Evolutionary conservation across 352 stramenopile species (phyloP).

Genomic region (Phytophthora chlamydospora): DNA sequence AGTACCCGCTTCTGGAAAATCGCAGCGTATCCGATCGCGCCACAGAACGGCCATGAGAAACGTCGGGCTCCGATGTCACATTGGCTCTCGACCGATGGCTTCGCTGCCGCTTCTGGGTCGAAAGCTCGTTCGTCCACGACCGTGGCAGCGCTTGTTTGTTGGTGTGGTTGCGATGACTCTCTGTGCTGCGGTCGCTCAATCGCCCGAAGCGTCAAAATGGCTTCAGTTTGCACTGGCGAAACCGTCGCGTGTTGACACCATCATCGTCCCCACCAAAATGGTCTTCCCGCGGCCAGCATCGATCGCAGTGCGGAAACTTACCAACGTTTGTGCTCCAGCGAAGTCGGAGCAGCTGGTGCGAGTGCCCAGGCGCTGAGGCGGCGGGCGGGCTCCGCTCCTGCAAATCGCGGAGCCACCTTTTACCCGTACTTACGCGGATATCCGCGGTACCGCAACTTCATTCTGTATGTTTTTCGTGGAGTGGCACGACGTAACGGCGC

Average conservation of each 20-base stretch:
- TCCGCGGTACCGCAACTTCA: slow-evolving; percentile 14
- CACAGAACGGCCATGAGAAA: too few relatives aligned
- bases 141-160: too few relatives aligned
- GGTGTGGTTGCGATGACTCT: too few relatives aligned
- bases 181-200: too few relatives aligned
- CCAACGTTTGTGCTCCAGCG: not conserved
- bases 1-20: too few relatives aligned
- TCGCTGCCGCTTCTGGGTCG: too few relatives aligned
- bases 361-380: slow-evolving; percentile 8
- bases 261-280: slow-evolving; percentile 6
- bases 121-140: too few relatives aligned
- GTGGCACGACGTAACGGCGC: slow-evolving; percentile 22
- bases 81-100: too few relatives aligned
- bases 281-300: not conserved
- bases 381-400: not conserved
- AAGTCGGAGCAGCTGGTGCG: slow-evolving; percentile 7
- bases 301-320: not conserved
- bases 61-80: too few relatives aligned
- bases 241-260: slow-evolving; percentile 6
- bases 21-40: too few relatives aligned
- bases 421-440: slow-evolving; percentile 21
- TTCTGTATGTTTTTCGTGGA: slow-evolving; percentile 31
- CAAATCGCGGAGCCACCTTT: not conserved
- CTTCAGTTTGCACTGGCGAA: slow-evolving; percentile 9
- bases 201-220: too few relatives aligned